Evolutionary conservation across 352 stramenopile genomes (phyloP), one percentile per base, ranked within the genome.

Genomic region (Globisporangium nagaii): DNA sequence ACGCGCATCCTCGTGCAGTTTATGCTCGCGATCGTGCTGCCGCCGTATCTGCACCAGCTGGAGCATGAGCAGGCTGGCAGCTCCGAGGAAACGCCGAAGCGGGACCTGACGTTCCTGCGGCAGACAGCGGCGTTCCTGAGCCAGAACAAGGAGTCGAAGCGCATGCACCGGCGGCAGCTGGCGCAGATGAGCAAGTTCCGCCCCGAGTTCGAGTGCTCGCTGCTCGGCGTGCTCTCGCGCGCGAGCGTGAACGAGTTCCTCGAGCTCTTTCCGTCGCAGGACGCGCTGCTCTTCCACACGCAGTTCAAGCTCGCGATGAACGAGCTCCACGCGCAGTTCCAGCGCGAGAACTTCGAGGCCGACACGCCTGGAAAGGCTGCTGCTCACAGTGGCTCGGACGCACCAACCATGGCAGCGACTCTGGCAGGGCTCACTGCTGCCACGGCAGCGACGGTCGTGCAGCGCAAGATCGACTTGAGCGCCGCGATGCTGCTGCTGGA

Each of bases 111-210:
- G 5, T 89, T 90, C 22, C 63, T 91, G 17, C 44, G 76, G 40
- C 62, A 70, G 0, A 84, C 81, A 8, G 65, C 71, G 25, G 60
- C 66, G 13, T 93, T 81, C 55, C 31, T 93, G 49, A 93, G 77
- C 52, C 71, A 80, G 39, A 93, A 91, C 65, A 91, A 91, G 58
- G 83, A 93, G 44, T 76, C 69, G 60, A 93, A 91, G 51, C 74
- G 83, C 43, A 88, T 93, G 80, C 68, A 87, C 49, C 79, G 83
- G 43, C 83, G 83, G 6, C 83, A 93, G 52, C 62, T 65, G 5
- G 72, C 69, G 8, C 80, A 93, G 34, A 58, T 93, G 22, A 63
- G 73, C 25, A 66, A 70, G 28, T 87, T 91, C 54, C 56, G 60
- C 9, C 83, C 83, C 0, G 77, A 83, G 31, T 84, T 83, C 49